phyloP scores from a whole-genome alignment of 2,329 filamentous ascomycete genomes.

The Microsporum canis region DNA sequence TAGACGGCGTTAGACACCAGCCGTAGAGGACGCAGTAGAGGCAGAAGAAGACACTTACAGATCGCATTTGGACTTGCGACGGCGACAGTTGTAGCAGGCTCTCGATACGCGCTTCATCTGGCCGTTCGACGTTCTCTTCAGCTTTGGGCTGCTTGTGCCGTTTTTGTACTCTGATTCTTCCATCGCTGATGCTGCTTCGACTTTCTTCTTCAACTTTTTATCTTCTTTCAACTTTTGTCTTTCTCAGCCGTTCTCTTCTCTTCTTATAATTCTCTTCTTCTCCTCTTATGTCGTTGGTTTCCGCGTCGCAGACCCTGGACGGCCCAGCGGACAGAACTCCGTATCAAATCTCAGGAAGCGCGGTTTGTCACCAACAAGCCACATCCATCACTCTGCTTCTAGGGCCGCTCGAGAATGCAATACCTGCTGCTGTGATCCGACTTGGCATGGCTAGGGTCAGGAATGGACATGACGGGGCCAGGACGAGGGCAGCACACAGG shows the following conservation, averaged over 20 bases:
- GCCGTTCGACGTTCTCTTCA: slow-evolving; percentile 22
- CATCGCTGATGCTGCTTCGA: background rate
- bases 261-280: background rate
- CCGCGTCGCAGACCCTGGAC: background rate
- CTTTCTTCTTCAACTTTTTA: background rate
- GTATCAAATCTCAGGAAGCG: background rate
- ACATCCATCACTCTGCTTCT: background rate
- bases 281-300: background rate
- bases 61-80: slow-evolving; percentile 42
- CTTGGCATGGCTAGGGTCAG: slow-evolving; percentile 1
- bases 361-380: background rate
- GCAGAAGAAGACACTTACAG: slow-evolving; percentile 32
- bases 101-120: slow-evolving; percentile 37
- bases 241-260: background rate
- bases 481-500: background rate
- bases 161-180: slow-evolving; percentile 5
- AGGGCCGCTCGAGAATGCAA: background rate
- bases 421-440: slow-evolving; percentile 1
- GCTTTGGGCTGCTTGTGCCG: slow-evolving; percentile 14
- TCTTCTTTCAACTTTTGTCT: background rate
- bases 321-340: background rate
- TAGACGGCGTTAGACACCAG: slow-evolving; percentile 12
- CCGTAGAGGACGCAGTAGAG: background rate
- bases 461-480: background rate
- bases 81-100: slow-evolving; percentile 39